A percentile compares a stretch with the other conserved stretches of the same genome.
Conservation (phyloP, 2,329 filamentous ascomycete species). For the Chaetomiaceae sp. region DNA sequence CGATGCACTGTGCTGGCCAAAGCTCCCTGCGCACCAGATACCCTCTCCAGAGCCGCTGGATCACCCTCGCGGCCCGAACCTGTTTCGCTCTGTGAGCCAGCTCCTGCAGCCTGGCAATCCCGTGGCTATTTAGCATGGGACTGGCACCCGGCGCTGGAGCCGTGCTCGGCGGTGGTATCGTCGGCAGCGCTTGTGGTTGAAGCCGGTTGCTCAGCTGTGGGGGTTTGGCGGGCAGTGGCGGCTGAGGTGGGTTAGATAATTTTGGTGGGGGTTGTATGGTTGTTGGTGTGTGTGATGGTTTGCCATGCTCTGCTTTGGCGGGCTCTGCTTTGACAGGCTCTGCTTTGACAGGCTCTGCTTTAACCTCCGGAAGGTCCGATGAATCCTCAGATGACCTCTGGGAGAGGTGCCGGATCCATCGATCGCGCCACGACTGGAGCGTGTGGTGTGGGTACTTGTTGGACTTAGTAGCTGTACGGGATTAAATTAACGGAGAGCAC, state of each 20-base stretch:
- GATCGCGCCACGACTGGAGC: conserved; percentile 30
- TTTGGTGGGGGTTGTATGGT: background rate
- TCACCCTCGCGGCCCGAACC: background rate
- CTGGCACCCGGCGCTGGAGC: background rate
- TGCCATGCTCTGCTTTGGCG: no score
- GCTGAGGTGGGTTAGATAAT: background rate
- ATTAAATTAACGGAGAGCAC: conserved; percentile 10
- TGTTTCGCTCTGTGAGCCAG: background rate
- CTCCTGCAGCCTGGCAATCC: background rate
- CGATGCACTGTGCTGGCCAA: background rate
- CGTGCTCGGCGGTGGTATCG: background rate
- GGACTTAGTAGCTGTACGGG: conserved; percentile 15
- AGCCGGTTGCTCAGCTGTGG: no score
- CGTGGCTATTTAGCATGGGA: background rate
- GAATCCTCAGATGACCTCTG: background rate
- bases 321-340: background rate
- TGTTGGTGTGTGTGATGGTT: no score
- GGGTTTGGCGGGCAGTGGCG: no score
- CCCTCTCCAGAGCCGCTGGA: conserved; percentile 12
- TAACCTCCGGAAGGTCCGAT: background rate
- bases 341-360: background rate
- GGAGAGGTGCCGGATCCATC: conserved; percentile 21
- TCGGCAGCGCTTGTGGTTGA: background rate
- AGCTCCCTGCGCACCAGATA: background rate
- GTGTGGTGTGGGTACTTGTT: conserved; percentile 23